These are phyloP conservation scores for Fusarium domesticum DNA, from an alignment of 2,329 filamentous ascomycete genomes.

Conservation along the genomic window DNA sequence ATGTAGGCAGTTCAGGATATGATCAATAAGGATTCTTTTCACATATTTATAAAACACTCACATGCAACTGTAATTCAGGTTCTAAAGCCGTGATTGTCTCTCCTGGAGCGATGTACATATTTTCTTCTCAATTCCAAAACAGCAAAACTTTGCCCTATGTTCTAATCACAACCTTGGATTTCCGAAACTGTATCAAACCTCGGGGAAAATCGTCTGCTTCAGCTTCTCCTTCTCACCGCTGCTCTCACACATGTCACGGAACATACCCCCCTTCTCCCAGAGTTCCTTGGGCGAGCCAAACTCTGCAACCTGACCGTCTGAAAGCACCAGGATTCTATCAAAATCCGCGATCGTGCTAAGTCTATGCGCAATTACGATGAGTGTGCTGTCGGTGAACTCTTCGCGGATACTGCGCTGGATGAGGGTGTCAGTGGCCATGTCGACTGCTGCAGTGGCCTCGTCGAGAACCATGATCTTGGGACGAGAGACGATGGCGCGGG, in stretches of 20 bases:
- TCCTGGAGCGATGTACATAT: too few relatives aligned
- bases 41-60: too few relatives aligned
- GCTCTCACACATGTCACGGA: slow-evolving; percentile 61
- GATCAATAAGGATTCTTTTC: too few relatives aligned
- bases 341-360: slow-evolving; percentile 76
- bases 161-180: too few relatives aligned
- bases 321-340: slow-evolving; percentile 69
- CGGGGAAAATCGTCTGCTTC: slow-evolving; percentile 45
- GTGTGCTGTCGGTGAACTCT: slow-evolving; percentile 65
- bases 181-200: slow-evolving; percentile 5
- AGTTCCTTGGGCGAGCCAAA: slow-evolving; percentile 63
- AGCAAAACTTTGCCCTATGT: neutral
- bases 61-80: too few relatives aligned
- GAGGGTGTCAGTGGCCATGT: slow-evolving; percentile 71
- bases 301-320: slow-evolving; percentile 65
- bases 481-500: slow-evolving; percentile 66
- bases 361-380: slow-evolving; percentile 73
- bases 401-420: slow-evolving; percentile 72
- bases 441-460: slow-evolving; percentile 75
- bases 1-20: too few relatives aligned
- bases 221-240: slow-evolving; percentile 58
- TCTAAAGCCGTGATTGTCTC: too few relatives aligned
- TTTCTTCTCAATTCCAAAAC: too few relatives aligned
- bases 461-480: slow-evolving; percentile 78
- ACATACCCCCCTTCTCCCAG: slow-evolving; percentile 54